These are phyloP conservation scores for Phyllachora maydis DNA, from an alignment of 2,329 filamentous ascomycete genomes.

Conservation along the genomic window DNA sequence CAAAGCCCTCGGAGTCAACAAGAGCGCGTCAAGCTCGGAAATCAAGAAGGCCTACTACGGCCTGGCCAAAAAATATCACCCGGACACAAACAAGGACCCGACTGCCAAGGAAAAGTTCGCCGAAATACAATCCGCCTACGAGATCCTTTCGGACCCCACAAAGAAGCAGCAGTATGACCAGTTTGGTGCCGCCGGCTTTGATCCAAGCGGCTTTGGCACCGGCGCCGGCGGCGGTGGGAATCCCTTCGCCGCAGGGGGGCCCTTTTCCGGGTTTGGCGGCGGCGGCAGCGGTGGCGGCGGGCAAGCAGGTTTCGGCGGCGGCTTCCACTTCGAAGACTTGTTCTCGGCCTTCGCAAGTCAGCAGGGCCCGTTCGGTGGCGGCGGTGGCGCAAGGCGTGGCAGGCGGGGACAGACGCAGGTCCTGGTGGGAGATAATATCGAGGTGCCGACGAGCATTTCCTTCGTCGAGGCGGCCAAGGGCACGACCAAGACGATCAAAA, in stretches of 20 bases:
- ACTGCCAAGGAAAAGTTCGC: constrained; percentile 87
- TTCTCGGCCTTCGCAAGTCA: constrained; percentile 66
- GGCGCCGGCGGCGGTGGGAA: constrained; percentile 37
- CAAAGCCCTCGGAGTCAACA: constrained; percentile 63
- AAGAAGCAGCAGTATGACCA: constrained; percentile 88
- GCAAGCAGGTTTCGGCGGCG: constrained; percentile 50
- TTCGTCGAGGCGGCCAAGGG: constrained; percentile 96
- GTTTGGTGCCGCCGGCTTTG: constrained; percentile 74
- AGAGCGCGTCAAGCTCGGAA: constrained; percentile 59
- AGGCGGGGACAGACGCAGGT: constrained; percentile 61
- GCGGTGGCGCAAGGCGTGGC: constrained; percentile 27
- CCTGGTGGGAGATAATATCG: constrained; percentile 86
- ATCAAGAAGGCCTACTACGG: constrained; percentile 99
- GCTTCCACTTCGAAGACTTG: constrained; percentile 92
- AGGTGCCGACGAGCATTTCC: constrained; percentile 78
- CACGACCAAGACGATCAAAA: constrained; percentile 66
- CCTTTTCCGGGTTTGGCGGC: constrained; percentile 37
- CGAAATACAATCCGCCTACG: constrained; percentile 85
- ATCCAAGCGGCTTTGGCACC: constrained; percentile 55
- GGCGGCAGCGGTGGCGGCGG: constrained; percentile 26
- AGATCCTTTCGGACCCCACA: constrained; percentile 76
- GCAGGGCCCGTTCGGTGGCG: constrained; percentile 27
- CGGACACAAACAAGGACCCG: constrained; percentile 91
- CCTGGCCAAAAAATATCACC: constrained; percentile 91
- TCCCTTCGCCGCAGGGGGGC: constrained; percentile 42